Base-by-base conservation (phyloP, 208 protist species). In the Trypanosoma avium region DNA sequence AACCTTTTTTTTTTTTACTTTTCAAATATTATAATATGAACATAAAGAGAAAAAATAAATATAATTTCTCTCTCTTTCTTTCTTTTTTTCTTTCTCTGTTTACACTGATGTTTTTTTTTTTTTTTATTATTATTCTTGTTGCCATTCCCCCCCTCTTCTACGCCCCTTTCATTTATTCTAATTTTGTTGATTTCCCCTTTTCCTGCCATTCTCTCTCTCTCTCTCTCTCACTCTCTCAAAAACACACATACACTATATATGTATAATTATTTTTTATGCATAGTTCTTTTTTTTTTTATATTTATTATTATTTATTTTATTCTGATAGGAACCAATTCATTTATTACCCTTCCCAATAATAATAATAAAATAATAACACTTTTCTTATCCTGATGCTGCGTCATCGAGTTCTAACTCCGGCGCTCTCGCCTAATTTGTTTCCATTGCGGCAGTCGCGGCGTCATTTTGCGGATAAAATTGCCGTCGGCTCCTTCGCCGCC, bases 391-490 rank as follows among this genome's bases (percentile, higher is more conserved):
- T 64, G 33, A 66, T 81, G 58, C 52, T 84, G 43, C 52, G 58
- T 29, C 72, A 42, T 50, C 38, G 56, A 21, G 19, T 46, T 38
- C 38, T 64, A 46, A 30, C 33, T 38, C 61, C 54, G 4, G 48
- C 33, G 29, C 30, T 32, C 8, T 19, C 22, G 1, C 35, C 30
- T 47, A 29, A 21, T 35, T 46, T 58, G 30, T 17, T 10, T 32
- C n/a, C 78, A 30, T 13, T 75, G 40, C 70, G 33, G 22, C 4
- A 60, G 68, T 27, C 79, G 68, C 26, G 59, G 50, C 68, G 77
- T 38, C 52, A 50, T 6, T 83, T 84, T 73, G 76, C 83, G n/a
- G 90, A 96, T 70, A 96, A 96, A 57, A 61, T 94, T 9, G 47
- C 87, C 63, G 68, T 96, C 19, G 90, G 90, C 4, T 70, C 85